Evolutionary conservation across 257 asterid genomes (phyloP).

Genomic region (Rhazya stricta): DNA sequence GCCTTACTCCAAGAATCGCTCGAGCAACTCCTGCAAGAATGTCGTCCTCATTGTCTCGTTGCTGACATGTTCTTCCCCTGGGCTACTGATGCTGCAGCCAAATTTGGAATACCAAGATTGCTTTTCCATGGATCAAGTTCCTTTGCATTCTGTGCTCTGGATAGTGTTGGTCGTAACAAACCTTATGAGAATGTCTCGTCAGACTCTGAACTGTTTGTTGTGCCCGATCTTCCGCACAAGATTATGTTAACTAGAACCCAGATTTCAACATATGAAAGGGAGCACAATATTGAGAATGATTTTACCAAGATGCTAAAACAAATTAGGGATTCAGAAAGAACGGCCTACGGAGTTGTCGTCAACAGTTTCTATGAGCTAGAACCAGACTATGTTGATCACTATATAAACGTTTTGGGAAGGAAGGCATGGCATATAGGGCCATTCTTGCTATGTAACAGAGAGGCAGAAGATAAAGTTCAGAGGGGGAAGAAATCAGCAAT

Average conservation of each 20-base stretch:
- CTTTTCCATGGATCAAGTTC: conserved; percentile 42
- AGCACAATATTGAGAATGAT: neutral
- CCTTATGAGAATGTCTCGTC: conserved; percentile 26
- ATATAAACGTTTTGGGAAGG: conserved; percentile 25
- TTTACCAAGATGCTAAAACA: neutral
- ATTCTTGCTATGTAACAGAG: conserved; percentile 18
- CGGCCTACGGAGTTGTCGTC: conserved; percentile 30
- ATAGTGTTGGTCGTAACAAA: conserved; percentile 10
- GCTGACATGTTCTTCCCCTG: conserved; percentile 61
- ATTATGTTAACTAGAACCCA: conserved; percentile 20
- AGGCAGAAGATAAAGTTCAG: conserved; percentile 1
- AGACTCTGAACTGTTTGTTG: conserved; percentile 30
- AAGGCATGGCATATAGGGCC: conserved; percentile 50
- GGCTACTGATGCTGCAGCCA: conserved; percentile 46
- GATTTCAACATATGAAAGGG: conserved; percentile 7
- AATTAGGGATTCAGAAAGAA: conserved; percentile 20
- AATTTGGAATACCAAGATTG: conserved; percentile 50
- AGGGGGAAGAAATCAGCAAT: conserved; percentile 43
- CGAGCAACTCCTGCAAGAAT: conserved; percentile 37
- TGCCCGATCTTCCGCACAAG: conserved; percentile 33
- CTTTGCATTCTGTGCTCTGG: conserved; percentile 23
- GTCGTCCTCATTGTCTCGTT: conserved; percentile 37
- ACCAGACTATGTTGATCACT: conserved; percentile 35
- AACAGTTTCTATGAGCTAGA: conserved; percentile 57
- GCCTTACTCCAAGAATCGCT: conserved; percentile 33